phyloP scores from a whole-genome alignment of 257 asterid genomes.

The Buddleja alternifolia region DNA sequence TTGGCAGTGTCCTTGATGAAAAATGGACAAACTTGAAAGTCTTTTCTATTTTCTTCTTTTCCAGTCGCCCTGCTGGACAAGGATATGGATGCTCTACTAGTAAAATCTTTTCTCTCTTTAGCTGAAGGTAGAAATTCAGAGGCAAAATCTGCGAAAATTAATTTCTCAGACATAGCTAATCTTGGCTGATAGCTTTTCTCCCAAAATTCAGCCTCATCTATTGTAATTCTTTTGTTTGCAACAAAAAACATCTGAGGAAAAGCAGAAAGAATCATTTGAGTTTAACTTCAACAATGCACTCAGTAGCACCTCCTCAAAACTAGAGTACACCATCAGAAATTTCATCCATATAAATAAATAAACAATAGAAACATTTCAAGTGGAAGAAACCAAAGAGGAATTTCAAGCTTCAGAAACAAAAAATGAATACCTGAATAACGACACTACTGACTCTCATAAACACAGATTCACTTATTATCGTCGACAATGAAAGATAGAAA shows the following conservation, averaged over 20 bases:
- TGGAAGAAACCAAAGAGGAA: no score
- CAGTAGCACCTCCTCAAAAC: slow-evolving; percentile 5
- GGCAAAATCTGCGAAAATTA: slow-evolving; percentile 33
- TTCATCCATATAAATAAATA: neutral
- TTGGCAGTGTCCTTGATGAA: slow-evolving; percentile 76
- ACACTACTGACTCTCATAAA: slow-evolving; percentile 7
- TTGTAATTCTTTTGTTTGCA: slow-evolving; percentile 69
- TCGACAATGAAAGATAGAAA: neutral
- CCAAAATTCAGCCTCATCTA: slow-evolving; percentile 95
- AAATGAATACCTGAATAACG: neutral
- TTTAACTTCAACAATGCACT: slow-evolving; percentile 3
- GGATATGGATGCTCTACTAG: slow-evolving; percentile 53
- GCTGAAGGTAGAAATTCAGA: slow-evolving; percentile 40
- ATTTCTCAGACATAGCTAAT: slow-evolving; percentile 46
- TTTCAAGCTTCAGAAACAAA: no score
- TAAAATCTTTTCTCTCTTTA: slow-evolving; percentile 42
- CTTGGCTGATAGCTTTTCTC: slow-evolving; percentile 88
- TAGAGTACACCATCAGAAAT: slow-evolving; percentile 5
- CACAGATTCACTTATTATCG: neutral
- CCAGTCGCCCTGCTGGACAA: slow-evolving; percentile 45
- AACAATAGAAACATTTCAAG: neutral
- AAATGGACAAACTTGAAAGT: slow-evolving; percentile 69
- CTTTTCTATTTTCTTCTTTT: slow-evolving; percentile 55
- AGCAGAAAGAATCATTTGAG: slow-evolving; percentile 12
- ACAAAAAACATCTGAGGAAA: slow-evolving; percentile 81